A percentile compares a stretch with the other conserved stretches of the same genome.
Conservation (phyloP, 164 flowering plant species). For the Brasenia schreberi region DNA sequence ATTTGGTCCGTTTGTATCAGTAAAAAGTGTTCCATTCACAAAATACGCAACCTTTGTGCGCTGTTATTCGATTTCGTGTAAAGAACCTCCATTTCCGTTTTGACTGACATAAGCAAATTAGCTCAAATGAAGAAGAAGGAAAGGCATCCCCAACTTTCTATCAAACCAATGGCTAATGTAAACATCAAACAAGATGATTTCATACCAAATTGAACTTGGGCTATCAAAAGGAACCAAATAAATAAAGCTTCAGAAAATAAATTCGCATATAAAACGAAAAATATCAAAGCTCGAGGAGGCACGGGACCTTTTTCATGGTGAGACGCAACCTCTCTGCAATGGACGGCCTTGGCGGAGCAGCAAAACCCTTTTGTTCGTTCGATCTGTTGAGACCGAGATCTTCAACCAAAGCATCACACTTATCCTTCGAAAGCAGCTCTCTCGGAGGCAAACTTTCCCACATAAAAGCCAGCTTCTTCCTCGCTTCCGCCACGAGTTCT, state of each 20-base stretch:
- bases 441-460: slow-evolving; percentile 49
- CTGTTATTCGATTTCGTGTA: no score
- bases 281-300: background rate
- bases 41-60: no score
- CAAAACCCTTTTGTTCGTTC: slow-evolving; percentile 49
- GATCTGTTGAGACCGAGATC: slow-evolving; percentile 65
- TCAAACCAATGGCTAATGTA: background rate
- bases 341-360: slow-evolving; percentile 40
- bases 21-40: no score
- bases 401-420: slow-evolving; percentile 43
- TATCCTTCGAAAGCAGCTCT: slow-evolving; percentile 55
- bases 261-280: background rate
- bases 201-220: background rate
- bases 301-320: slow-evolving; percentile 46
- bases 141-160: background rate
- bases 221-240: no score
- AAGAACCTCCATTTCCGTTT: no score
- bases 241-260: background rate
- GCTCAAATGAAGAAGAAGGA: no score
- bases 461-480: slow-evolving; percentile 39
- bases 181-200: background rate
- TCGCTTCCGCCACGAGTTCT: slow-evolving; percentile 58
- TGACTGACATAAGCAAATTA: no score
- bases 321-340: slow-evolving; percentile 50
- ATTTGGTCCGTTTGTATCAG: no score